Evolutionary conservation across 2,329 filamentous ascomycete species (phyloP), one percentile per base, ranked within the genome.

Genomic region (Pestalotiopsis sp.): DNA sequence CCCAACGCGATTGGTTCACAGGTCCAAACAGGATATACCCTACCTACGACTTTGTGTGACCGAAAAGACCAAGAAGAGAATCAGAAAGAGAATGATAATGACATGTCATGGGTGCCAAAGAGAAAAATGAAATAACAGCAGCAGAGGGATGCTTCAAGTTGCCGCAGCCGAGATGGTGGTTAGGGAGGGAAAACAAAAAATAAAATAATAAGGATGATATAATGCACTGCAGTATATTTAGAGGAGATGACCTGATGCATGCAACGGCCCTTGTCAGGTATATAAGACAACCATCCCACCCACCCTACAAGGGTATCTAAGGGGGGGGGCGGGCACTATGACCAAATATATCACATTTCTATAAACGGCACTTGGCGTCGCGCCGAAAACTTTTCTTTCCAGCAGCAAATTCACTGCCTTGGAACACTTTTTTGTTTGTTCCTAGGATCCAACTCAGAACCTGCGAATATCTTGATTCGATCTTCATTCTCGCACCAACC

Each of bases 201-300:
- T 20, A 23, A 52, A 23, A 20, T n/a, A 52, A n/a, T n/a, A 9
- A 52, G 31, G 31, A 36, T 36, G 31, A 36, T 36, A 36, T 36
- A 36, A 36, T 36, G 31, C 17, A 52, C 45, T 36, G 45, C 45
- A 52, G 45, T 52, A 52, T 52, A 52, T 52, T 52, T 52, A 52
- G 31, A 36, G n/a, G 31, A 20, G 17, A 62, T 62, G 59, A 62
- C 59, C 59, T 62, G 27, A 62, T 62, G 59, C 59, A 62, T 62
- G n/a, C 38, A 36, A 62, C 45, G 13, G 59, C 27, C 59, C 59
- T 36, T 31, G 59, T 62, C 27, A 40, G 59, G 23, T 62, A 62
- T 62, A 62, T 62, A 62, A 40, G 59, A 62, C 59, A 59, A 59
- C 5, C 27, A 62, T 62, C 59, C 27, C 59, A 62, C 59, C 27